Conservation (phyloP, 495 filamentous ascomycete genomes). For the Sporormia fimetaria region DNA sequence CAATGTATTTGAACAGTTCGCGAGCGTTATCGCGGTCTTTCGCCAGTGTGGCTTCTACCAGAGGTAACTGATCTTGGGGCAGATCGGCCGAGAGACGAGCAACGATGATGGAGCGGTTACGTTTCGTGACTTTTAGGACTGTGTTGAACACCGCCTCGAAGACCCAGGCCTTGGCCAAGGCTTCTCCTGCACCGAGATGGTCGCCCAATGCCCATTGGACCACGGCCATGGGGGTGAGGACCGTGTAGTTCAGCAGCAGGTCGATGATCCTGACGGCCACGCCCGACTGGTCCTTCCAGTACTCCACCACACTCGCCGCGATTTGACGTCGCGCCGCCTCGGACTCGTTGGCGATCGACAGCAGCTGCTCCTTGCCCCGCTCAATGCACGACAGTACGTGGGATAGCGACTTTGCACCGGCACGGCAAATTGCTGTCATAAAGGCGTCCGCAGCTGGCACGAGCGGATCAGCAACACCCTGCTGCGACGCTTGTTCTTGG, state of each 20-base stretch:
- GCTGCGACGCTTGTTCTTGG: constrained; percentile 57
- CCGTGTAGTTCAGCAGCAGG: constrained; percentile 95
- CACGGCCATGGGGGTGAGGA: constrained; percentile 70
- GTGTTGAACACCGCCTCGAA: constrained; percentile 86
- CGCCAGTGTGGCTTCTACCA: constrained; percentile 52
- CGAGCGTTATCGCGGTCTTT: constrained; percentile 62
- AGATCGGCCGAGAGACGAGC: constrained; percentile 45
- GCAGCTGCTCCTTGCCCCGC: constrained; percentile 81
- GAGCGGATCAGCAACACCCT: constrained; percentile 57
- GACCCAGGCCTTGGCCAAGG: constrained; percentile 59
- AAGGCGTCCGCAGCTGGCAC: constrained; percentile 83
- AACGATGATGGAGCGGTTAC: constrained; percentile 69
- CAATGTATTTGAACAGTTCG: constrained; percentile 65
- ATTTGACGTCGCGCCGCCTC: constrained; percentile 72
- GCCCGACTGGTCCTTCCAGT: constrained; percentile 88
- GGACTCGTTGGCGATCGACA: constrained; percentile 62
- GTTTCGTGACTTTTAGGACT: constrained; percentile 81
- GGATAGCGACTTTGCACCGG: constrained; percentile 89
- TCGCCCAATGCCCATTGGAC: constrained; percentile 76
- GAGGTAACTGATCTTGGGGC: constrained; percentile 48
- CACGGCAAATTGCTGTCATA: constrained; percentile 80
- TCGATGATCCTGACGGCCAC: constrained; percentile 89
- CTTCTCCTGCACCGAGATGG: constrained; percentile 50
- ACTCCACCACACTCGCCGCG: constrained; percentile 76
- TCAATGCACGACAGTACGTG: constrained; percentile 95